Evolutionary conservation across 2,329 filamentous ascomycete species (phyloP).

Genomic region (Colletotrichum falcatum): DNA sequence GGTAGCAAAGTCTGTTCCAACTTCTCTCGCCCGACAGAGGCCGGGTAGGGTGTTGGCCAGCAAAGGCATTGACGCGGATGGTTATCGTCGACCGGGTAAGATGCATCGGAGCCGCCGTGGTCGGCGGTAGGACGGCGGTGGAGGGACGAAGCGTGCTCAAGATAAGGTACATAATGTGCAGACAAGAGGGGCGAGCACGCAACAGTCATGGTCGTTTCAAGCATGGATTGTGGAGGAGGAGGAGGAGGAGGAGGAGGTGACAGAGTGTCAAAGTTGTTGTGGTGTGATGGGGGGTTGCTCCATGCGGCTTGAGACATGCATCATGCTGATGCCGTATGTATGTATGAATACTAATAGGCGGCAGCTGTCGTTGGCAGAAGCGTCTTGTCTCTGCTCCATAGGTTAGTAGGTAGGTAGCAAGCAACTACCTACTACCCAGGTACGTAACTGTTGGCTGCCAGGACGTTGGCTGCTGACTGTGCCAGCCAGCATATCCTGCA

Average conservation of each 20-base stretch:
- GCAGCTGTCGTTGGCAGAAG: not conserved
- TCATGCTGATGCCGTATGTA: conserved; percentile 33
- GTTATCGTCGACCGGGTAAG: not conserved
- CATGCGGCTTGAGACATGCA: conserved; percentile 20
- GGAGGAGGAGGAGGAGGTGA: not conserved
- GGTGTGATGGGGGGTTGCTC: not conserved
- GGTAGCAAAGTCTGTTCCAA: conserved; percentile 10
- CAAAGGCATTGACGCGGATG: not conserved
- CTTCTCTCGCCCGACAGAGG: not conserved
- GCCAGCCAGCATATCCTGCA: conserved; percentile 26
- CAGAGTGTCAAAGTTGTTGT: conserved; percentile 13
- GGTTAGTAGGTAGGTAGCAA: too few species aligned
- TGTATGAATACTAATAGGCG: too few species aligned
- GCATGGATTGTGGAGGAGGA: not conserved
- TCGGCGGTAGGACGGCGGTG: conserved; percentile 10
- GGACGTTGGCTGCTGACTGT: conserved; percentile 27
- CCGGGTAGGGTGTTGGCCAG: not conserved
- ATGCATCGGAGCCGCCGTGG: conserved; percentile 1
- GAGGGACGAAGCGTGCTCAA: conserved; percentile 3
- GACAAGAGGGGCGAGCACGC: conserved; percentile 1
- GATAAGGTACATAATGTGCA: not conserved
- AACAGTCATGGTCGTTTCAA: not conserved
- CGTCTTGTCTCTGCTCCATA: not conserved
- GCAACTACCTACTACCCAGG: too few species aligned
- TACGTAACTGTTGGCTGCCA: not conserved